Evolutionary conservation across 169 alveolate genomes (phyloP).

Genomic region (Eimeria zaria): DNA sequence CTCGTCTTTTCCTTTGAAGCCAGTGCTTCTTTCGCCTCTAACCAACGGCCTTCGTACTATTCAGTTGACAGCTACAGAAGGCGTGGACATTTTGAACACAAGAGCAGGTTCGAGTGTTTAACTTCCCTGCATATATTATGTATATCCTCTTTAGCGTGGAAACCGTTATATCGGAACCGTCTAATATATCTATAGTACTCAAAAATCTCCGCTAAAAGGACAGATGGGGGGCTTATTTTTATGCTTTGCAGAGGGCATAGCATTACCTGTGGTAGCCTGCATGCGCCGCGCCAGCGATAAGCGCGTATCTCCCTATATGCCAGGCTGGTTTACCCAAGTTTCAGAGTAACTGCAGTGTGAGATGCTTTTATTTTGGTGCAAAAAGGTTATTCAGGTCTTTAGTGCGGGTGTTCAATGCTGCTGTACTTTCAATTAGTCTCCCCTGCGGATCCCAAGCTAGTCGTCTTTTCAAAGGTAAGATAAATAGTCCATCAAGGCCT

Average conservation of each 20-base stretch:
- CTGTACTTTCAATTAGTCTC: neutral
- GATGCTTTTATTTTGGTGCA: neutral
- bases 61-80: neutral
- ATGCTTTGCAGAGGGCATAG: neutral
- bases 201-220: neutral
- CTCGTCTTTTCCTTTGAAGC: neutral
- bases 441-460: neutral
- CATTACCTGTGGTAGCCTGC: slow-evolving; percentile 4
- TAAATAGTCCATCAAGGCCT: neutral
- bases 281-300: neutral
- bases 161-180: neutral
- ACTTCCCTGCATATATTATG: too few relatives aligned
- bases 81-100: neutral
- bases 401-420: neutral
- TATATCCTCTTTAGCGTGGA: neutral
- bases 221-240: neutral
- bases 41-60: neutral
- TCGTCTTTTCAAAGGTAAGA: neutral
- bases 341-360: neutral
- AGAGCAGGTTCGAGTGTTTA: neutral
- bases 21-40: too few relatives aligned
- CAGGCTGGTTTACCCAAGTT: neutral
- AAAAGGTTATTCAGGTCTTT: too few relatives aligned
- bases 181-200: neutral
- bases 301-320: neutral